Percentiles rank a stretch among this genome's conserved stretches.
phyloP scores from a whole-genome alignment of 139 green algal species.

The Chlorella sp. region DNA sequence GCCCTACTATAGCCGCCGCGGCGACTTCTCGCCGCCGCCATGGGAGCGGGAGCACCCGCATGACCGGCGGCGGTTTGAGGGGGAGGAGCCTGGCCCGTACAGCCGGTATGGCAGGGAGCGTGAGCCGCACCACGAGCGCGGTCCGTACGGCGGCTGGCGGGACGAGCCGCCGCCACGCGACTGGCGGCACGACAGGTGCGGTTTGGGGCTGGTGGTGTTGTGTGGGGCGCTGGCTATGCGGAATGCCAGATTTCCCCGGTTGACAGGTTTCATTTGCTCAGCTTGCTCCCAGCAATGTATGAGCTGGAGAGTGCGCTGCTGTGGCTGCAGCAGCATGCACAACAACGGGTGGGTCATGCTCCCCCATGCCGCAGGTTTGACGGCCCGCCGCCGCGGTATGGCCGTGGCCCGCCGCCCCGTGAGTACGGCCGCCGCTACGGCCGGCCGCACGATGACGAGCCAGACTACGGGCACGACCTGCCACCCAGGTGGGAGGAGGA shows the following conservation, averaged over 20 bases:
- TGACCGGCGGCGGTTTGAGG: neutral
- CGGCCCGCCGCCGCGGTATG: neutral
- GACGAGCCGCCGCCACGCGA: neutral
- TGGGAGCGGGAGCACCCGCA: no score
- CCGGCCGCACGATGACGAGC: neutral
- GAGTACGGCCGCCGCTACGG: neutral
- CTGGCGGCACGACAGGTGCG: conserved; percentile 22
- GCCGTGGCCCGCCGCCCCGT: neutral
- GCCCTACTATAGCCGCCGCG: neutral
- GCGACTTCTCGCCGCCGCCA: neutral
- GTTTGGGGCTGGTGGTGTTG: no score
- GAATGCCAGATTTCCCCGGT: no score
- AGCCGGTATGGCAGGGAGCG: neutral
- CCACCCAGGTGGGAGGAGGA: neutral
- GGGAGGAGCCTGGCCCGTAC: neutral
- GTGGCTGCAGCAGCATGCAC: no score
- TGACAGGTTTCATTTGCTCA: no score
- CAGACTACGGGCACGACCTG: neutral
- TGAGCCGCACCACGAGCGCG: neutral
- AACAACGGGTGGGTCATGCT: no score
- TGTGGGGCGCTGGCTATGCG: no score
- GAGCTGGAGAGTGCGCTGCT: neutral
- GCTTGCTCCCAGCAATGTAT: no score
- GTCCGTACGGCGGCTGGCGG: neutral
- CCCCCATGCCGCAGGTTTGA: conserved; percentile 7